Evolutionary conservation across 257 asterid genomes (phyloP).

Genomic region (Gentiana straminea): DNA sequence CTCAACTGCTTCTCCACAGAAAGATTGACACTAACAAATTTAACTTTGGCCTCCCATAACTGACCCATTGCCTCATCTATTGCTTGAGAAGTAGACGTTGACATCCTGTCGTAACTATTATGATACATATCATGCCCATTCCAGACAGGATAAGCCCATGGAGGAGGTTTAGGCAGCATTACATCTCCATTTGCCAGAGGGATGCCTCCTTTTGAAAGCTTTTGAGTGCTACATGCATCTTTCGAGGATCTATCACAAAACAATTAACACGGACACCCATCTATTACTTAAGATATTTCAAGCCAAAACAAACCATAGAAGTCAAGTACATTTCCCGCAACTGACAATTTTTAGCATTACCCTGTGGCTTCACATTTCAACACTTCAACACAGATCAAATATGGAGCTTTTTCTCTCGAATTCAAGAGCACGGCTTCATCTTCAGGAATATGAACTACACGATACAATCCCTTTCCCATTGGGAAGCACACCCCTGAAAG

Average conservation of each 20-base stretch:
- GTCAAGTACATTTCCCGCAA: conserved; percentile 4
- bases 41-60: conserved; percentile 75
- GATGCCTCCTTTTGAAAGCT: conserved; percentile 95
- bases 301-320: not conserved
- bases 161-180: conserved; percentile 92
- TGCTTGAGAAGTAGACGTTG: conserved; percentile 91
- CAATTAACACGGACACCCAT: conserved; percentile 13
- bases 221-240: conserved; percentile 57
- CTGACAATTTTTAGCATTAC: conserved; percentile 25
- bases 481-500: conserved; percentile 85
- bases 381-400: conserved; percentile 89
- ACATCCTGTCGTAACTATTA: conserved; percentile 77
- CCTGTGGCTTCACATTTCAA: conserved; percentile 75
- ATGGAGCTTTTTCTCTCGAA: conserved; percentile 99
- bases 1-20: conserved; percentile 49
- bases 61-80: conserved; percentile 98
- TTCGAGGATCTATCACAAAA: conserved; percentile 47
- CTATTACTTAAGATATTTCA: conserved; percentile 8
- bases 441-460: conserved; percentile 95
- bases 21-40: conserved; percentile 36
- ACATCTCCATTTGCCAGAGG: conserved; percentile 98
- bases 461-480: conserved; percentile 89
- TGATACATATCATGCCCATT: conserved; percentile 71
- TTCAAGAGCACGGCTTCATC: conserved; percentile 97
- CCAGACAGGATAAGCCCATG: conserved; percentile 97